Base-by-base conservation (phyloP, 2,329 filamentous ascomycete genomes). In the Fusarium secorum region DNA sequence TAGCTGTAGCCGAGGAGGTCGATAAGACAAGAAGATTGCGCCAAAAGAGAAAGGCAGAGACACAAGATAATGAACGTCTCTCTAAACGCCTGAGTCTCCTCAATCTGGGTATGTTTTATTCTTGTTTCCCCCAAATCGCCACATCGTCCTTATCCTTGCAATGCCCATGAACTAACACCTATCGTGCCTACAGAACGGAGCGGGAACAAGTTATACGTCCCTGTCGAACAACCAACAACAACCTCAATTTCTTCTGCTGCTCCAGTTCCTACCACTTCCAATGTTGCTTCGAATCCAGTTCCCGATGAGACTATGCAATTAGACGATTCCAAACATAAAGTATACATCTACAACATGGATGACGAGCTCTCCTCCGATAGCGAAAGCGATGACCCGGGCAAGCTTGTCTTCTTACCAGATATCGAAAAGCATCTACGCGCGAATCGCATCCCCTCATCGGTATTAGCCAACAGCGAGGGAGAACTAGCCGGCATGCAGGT, bases 271-370 rank as follows among this genome's bases (percentile, higher is more conserved):
- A 49, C 70, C 46, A 60, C 72, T 51, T 51, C 61, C 42, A 52
- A 64, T 46, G 44, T 68, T 54, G 53, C 69, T 44, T 52, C 67
- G 56, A 56, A 72, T 51, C 20, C 56, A 39, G 32, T 49, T 9
- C 36, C 54, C 24, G 83, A 88, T 69, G 91, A 94, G 73, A 77
- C 81, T 61, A 98, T 98, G 95, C 87, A 92, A 62, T 79, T 98
- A 66, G 95, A 98, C 81, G 91, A 97, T 81, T 91, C 93, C 35
- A 92, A 93, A 76, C 87, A 97, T 83, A 93, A 92, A 77, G 89
- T 98, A 66, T 98, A 96, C 85, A 94, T 99, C 74, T 91, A 95
- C 84, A 90, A 97, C 80, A 85, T 99, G 14, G 94, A 97, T 78
- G 92, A 92, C 74, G 95, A 98, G 81, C 87, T 98, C 35, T 91